phyloP scores from a whole-genome alignment of 202 grass and related monocot genomes.

The Saccharum hybrid region DNA sequence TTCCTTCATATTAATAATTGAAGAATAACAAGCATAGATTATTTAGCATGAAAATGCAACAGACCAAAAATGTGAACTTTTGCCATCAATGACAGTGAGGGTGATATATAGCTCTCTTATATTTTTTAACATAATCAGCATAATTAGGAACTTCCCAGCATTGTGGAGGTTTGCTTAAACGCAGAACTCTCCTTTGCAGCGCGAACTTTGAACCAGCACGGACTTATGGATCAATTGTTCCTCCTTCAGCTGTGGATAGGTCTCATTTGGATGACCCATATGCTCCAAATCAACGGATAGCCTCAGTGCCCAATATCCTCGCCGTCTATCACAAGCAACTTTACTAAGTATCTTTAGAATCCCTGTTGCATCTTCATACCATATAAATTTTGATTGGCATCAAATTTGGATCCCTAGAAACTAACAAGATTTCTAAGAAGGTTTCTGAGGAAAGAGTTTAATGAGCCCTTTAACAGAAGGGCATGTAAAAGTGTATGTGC shows the following conservation, averaged over 20 bases:
- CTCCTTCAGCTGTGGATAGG: constrained; percentile 78
- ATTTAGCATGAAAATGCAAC: constrained; percentile 8
- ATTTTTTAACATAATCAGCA: constrained; percentile 68
- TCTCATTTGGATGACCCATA: constrained; percentile 65
- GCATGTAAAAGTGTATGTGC: background rate
- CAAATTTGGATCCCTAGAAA: constrained; percentile 1
- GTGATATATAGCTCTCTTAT: constrained; percentile 67
- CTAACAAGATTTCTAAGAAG: constrained; percentile 23
- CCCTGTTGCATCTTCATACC: constrained; percentile 83
- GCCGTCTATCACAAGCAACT: constrained; percentile 57
- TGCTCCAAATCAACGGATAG: constrained; percentile 95
- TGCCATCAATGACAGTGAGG: constrained; percentile 2
- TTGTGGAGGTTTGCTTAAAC: constrained; percentile 85
- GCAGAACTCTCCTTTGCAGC: constrained; percentile 73
- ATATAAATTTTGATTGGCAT: constrained; percentile 27
- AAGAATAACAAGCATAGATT: constrained; percentile 13
- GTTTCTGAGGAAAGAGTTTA: constrained; percentile 8
- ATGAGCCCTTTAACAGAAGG: background rate
- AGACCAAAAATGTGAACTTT: too few relatives aligned
- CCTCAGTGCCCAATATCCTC: constrained; percentile 84
- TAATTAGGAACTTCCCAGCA: constrained; percentile 85
- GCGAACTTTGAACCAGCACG: constrained; percentile 82
- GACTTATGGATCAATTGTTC: constrained; percentile 68
- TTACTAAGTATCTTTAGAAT: constrained; percentile 69
- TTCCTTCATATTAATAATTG: constrained; percentile 56